These are phyloP conservation scores for Cordyceps tenuipes DNA, from an alignment of 2,329 filamentous ascomycete species.

Conservation along the genomic window DNA sequence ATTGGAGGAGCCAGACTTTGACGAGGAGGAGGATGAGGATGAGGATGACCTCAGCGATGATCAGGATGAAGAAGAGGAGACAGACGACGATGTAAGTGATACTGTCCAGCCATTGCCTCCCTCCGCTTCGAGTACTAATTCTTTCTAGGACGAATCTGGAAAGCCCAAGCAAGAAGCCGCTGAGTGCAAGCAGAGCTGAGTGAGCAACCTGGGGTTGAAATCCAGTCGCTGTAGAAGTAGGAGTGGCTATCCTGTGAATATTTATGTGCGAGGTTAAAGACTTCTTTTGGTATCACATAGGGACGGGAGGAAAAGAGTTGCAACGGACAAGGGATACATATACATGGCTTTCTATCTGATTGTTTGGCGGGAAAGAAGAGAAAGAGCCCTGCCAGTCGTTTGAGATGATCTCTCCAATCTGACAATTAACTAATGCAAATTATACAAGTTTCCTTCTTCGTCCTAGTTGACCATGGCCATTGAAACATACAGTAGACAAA, in stretches of 20 bases:
- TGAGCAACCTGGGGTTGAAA: neutral
- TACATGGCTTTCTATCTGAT: slow-evolving; percentile 2
- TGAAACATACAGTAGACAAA: neutral
- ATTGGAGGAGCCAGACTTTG: slow-evolving; percentile 71
- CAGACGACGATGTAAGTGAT: slow-evolving; percentile 62
- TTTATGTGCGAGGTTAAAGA: neutral
- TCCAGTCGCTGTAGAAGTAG: slow-evolving; percentile 1
- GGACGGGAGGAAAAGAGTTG: neutral
- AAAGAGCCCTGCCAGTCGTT: neutral
- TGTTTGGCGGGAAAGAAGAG: neutral
- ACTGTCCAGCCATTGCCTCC: neutral
- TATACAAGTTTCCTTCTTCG: neutral
- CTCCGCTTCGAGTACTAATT: neutral
- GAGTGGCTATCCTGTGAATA: neutral
- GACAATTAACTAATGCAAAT: slow-evolving; percentile 7
- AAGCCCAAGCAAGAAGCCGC: slow-evolving; percentile 92
- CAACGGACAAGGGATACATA: slow-evolving; percentile 2
- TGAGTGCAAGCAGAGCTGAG: slow-evolving; percentile 91
- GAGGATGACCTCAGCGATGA: slow-evolving; percentile 80
- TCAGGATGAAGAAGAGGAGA: slow-evolving; percentile 73
- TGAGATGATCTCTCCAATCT: neutral
- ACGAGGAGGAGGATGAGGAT: slow-evolving; percentile 89
- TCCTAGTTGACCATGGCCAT: neutral
- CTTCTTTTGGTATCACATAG: neutral
- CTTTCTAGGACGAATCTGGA: slow-evolving; percentile 64